These are phyloP conservation scores for Chlorencoelia australis DNA, from an alignment of 2,329 filamentous ascomycete genomes.

Conservation along the genomic window DNA sequence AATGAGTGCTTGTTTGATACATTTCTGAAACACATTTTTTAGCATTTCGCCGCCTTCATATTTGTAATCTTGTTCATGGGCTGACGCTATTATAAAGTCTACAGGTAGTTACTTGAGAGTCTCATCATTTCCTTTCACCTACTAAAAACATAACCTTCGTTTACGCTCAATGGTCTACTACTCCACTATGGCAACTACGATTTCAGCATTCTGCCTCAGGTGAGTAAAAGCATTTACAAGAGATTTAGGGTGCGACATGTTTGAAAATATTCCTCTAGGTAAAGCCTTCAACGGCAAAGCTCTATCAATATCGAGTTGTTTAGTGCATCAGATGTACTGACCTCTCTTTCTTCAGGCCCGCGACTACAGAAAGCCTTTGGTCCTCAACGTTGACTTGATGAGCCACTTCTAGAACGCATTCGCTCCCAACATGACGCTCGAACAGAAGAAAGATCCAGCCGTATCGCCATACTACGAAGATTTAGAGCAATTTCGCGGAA, in stretches of 20 bases:
- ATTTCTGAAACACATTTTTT: too few relatives aligned
- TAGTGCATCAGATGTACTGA: too few relatives aligned
- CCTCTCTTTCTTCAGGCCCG: too few relatives aligned
- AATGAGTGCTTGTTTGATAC: conserved; percentile 1
- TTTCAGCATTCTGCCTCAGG: conserved; percentile 34
- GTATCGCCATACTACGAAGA: conserved; percentile 42
- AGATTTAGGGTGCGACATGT: too few relatives aligned
- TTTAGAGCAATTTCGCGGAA: conserved; percentile 25
- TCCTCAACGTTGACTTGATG: conserved; percentile 39
- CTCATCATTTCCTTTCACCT: conserved; percentile 37
- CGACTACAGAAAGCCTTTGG: conserved; percentile 16
- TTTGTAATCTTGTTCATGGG: too few relatives aligned
- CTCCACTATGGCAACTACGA: conserved; percentile 44
- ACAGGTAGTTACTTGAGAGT: conserved; percentile 3
- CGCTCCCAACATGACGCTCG: conserved; percentile 32
- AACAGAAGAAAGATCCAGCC: conserved; percentile 33
- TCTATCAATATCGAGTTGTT: too few relatives aligned
- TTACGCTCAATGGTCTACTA: conserved; percentile 39
- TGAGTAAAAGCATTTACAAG: too few relatives aligned
- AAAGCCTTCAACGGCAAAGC: too few relatives aligned
- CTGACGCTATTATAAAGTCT: too few relatives aligned
- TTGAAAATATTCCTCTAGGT: too few relatives aligned
- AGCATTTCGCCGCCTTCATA: too few relatives aligned
- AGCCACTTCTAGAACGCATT: conserved; percentile 35
- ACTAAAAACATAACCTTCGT: conserved; percentile 28